These are phyloP conservation scores for Arthrinium phaeospermum DNA, from an alignment of 2,329 filamentous ascomycete species.

Conservation along the genomic window DNA sequence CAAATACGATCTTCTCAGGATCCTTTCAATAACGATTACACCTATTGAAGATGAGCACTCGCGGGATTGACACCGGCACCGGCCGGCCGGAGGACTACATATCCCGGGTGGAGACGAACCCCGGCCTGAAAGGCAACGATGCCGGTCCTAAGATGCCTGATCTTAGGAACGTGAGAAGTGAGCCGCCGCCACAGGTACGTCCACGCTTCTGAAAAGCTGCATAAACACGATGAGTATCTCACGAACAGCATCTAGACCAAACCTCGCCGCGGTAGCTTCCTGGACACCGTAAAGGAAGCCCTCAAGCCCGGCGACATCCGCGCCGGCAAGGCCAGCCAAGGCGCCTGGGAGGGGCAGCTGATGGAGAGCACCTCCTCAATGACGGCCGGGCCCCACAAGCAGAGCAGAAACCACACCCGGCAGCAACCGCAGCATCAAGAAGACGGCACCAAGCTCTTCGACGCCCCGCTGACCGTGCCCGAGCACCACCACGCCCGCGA, in stretches of 20 bases:
- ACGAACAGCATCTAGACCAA: neutral
- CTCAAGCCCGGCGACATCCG: conserved; percentile 53
- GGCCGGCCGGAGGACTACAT: neutral
- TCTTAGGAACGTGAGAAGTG: neutral
- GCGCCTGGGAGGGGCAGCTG: neutral
- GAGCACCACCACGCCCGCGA: neutral
- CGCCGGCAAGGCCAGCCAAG: conserved; percentile 43
- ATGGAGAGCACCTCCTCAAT: neutral
- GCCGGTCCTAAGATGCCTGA: neutral
- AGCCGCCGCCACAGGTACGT: neutral
- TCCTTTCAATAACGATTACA: neutral
- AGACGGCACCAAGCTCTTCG: neutral
- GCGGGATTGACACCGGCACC: neutral
- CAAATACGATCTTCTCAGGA: no score
- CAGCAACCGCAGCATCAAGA: no score
- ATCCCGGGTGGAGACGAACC: neutral
- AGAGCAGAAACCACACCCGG: neutral
- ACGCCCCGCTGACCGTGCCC: neutral
- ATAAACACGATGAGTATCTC: neutral
- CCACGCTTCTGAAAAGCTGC: neutral
- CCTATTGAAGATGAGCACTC: neutral
- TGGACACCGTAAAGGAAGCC: conserved; percentile 38
- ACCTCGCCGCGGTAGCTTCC: neutral
- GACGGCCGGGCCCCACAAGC: neutral
- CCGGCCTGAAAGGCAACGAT: neutral